These are phyloP conservation scores for Chaetoceros tenuissimus DNA, from an alignment of 108 stramenopile genomes.

Conservation along the genomic window DNA sequence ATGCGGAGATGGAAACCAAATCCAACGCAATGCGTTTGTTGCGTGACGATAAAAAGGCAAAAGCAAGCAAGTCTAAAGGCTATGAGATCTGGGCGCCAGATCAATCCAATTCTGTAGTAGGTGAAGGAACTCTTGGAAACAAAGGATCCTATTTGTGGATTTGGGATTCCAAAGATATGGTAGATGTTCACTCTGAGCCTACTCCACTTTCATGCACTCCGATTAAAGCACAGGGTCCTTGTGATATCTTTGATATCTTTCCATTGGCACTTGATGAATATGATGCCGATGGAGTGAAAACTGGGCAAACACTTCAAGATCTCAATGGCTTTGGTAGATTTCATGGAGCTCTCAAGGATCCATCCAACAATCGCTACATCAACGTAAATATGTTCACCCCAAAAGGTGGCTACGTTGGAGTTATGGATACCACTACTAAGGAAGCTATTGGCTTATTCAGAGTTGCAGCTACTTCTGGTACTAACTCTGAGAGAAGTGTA, in stretches of 20 bases:
- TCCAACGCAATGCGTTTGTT: no score
- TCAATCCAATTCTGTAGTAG: constrained; percentile 21
- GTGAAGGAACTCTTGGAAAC: constrained; percentile 3
- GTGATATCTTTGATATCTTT: constrained; percentile 20
- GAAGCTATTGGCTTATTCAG: constrained; percentile 25
- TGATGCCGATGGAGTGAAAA: not conserved
- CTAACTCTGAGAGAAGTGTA: constrained; percentile 3
- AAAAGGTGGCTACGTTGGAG: constrained; percentile 14
- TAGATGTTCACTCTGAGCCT: not conserved
- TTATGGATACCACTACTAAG: constrained; percentile 17
- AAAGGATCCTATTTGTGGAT: constrained; percentile 21
- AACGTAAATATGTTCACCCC: constrained; percentile 21
- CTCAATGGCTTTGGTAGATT: constrained; percentile 15
- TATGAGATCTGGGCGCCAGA: constrained; percentile 29
- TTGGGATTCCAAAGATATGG: constrained; percentile 8
- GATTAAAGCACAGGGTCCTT: constrained; percentile 6
- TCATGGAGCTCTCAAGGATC: constrained; percentile 22
- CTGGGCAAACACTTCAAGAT: constrained; percentile 4
- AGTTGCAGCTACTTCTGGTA: constrained; percentile 1
- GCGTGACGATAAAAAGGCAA: not conserved
- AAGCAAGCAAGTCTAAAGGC: not conserved
- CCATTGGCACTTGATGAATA: constrained; percentile 5
- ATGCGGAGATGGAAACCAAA: no score
- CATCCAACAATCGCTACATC: constrained; percentile 12
- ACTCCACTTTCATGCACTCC: constrained; percentile 14